phyloP scores from a whole-genome alignment of 495 filamentous ascomycete species.

The Trichocladium uniseriatum region DNA sequence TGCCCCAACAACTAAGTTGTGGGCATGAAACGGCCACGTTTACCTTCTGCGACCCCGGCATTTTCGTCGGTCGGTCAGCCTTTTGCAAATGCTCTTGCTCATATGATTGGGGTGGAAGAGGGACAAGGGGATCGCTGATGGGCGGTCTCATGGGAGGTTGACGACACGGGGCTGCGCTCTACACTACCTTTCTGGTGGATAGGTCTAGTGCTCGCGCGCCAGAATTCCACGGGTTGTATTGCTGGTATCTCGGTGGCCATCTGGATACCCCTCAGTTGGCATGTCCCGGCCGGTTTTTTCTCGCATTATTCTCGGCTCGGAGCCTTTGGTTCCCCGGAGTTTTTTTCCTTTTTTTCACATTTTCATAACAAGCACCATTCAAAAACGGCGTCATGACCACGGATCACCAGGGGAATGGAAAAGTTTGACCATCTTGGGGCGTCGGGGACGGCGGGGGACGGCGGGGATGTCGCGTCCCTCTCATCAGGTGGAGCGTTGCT shows the following conservation, averaged over 20 bases:
- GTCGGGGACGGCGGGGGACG: slow-evolving; percentile 22
- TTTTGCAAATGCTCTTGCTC: slow-evolving; percentile 15
- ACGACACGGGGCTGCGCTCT: slow-evolving; percentile 21
- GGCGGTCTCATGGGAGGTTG: slow-evolving; percentile 18
- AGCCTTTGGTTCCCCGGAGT: slow-evolving; percentile 1
- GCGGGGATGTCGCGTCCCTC: slow-evolving; percentile 6
- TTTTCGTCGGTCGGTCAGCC: slow-evolving; percentile 16
- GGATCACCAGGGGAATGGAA: slow-evolving; percentile 24
- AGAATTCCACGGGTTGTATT: slow-evolving; percentile 20
- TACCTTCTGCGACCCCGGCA: slow-evolving; percentile 14
- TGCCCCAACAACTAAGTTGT: slow-evolving; percentile 57
- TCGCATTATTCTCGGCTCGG: slow-evolving; percentile 11
- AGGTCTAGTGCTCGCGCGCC: slow-evolving; percentile 19
- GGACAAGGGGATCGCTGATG: slow-evolving; percentile 13
- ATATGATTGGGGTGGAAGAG: slow-evolving; percentile 15
- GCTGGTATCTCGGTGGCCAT: slow-evolving; percentile 25
- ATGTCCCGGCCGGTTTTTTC: slow-evolving; percentile 15
- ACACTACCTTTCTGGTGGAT: slow-evolving; percentile 27
- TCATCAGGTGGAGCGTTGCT: slow-evolving; percentile 11
- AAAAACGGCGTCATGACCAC: slow-evolving; percentile 18
- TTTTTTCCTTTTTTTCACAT: slow-evolving; percentile 12
- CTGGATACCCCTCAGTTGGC: slow-evolving; percentile 29
- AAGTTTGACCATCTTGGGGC: slow-evolving; percentile 27
- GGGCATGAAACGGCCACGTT: slow-evolving; percentile 8
- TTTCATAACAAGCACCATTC: slow-evolving; percentile 8